These are phyloP conservation scores for Podospora didyma DNA, from an alignment of 495 filamentous ascomycete species.

Conservation along the genomic window DNA sequence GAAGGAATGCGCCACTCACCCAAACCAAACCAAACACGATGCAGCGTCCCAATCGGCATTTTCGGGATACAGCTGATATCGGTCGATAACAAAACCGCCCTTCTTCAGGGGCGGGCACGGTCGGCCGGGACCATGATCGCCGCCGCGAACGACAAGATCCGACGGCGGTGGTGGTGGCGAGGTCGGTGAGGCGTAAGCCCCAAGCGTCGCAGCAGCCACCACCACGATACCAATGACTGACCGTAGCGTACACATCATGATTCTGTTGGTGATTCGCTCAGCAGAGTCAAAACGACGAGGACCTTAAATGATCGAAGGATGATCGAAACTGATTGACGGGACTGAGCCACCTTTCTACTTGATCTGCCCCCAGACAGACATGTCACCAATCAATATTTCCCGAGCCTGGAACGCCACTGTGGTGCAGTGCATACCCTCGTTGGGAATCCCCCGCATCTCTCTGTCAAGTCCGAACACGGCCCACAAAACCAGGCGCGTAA, in stretches of 20 bases:
- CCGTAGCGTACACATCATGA: not conserved
- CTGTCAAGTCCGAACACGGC: not conserved
- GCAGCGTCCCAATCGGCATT: constrained; percentile 34
- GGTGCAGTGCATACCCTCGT: not conserved
- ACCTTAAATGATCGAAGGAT: not conserved
- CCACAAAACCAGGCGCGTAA: not conserved
- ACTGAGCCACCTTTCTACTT: not conserved
- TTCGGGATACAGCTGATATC: constrained; percentile 34
- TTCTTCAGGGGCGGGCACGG: not conserved
- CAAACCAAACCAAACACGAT: constrained; percentile 25
- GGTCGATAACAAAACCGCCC: constrained; percentile 28
- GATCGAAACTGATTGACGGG: not conserved
- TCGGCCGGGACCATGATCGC: not conserved
- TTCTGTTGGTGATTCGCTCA: not conserved
- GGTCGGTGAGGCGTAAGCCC: not conserved
- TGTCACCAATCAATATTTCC: not conserved
- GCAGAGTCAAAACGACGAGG: not conserved
- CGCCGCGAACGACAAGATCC: not conserved
- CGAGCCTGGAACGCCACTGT: not conserved
- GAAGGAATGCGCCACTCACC: constrained; percentile 8
- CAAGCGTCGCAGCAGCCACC: not conserved
- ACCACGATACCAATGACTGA: not conserved
- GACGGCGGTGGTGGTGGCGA: not conserved
- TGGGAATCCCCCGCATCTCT: not conserved
- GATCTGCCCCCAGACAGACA: not conserved